Evolutionary conservation across 192 early-diverging fungal genomes (phyloP).

Genomic region (Umbelopsis vinacea): DNA sequence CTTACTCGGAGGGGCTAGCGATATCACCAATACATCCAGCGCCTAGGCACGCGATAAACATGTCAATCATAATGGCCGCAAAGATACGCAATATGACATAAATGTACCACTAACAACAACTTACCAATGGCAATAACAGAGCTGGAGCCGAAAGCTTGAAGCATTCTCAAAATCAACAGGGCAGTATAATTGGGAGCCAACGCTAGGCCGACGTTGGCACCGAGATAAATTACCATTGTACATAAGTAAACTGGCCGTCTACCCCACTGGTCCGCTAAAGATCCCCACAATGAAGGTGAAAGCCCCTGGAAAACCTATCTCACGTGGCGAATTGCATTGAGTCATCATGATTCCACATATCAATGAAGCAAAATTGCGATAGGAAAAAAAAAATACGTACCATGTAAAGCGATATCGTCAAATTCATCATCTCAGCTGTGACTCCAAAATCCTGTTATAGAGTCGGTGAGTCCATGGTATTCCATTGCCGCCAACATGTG

Average conservation of each 20-base stretch:
- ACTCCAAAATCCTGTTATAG: conserved; percentile 12
- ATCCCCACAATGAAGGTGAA: conserved; percentile 43
- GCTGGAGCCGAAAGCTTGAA: conserved; percentile 42
- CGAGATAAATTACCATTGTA: conserved; percentile 33
- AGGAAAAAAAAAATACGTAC: not conserved
- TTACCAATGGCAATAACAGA: conserved; percentile 42
- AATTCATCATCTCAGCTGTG: conserved; percentile 15
- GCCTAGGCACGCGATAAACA: not conserved
- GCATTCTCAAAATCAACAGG: conserved; percentile 34
- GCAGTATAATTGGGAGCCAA: conserved; percentile 26
- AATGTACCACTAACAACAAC: no score
- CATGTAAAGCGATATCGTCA: conserved; percentile 28
- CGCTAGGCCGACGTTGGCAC: conserved; percentile 38
- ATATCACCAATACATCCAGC: conserved; percentile 24
- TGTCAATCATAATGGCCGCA: not conserved
- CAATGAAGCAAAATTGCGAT: not conserved
- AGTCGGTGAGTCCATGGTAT: no score
- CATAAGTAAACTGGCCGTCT: conserved; percentile 39
- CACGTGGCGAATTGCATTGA: not conserved
- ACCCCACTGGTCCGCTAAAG: conserved; percentile 36
- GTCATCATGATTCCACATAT: not conserved
- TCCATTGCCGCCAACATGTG: no score
- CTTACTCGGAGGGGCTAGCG: conserved; percentile 4
- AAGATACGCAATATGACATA: not conserved
- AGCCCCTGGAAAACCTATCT: conserved; percentile 34